phyloP scores from a whole-genome alignment of 495 filamentous ascomycete genomes.

The Amorphotheca resinae region DNA sequence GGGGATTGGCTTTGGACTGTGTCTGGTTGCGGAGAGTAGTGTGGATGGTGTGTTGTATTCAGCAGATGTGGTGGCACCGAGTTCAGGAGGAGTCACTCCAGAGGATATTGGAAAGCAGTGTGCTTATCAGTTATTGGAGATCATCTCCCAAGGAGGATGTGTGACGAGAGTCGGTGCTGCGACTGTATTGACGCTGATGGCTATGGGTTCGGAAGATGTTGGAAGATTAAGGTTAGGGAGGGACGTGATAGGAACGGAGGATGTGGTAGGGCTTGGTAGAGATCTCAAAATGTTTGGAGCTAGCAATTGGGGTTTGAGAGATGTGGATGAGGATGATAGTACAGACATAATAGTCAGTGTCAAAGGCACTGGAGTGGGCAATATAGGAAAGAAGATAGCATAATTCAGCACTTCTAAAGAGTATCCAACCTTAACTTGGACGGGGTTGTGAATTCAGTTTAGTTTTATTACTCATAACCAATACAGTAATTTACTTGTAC shows the following conservation, averaged over 20 bases:
- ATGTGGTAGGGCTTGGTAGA: slow-evolving; percentile 63
- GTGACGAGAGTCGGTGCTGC: slow-evolving; percentile 53
- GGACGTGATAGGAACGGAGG: slow-evolving; percentile 68
- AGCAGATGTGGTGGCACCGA: slow-evolving; percentile 73
- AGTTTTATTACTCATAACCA: no score
- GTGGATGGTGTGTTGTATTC: slow-evolving; percentile 68
- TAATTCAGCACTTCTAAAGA: slow-evolving; percentile 26
- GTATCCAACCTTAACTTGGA: no score
- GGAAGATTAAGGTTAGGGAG: slow-evolving; percentile 47
- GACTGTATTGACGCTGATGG: slow-evolving; percentile 79
- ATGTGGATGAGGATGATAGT: slow-evolving; percentile 49
- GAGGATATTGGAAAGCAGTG: slow-evolving; percentile 84
- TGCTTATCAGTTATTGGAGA: slow-evolving; percentile 80
- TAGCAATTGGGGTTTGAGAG: slow-evolving; percentile 77
- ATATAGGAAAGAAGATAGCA: slow-evolving; percentile 87
- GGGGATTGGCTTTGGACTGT: slow-evolving; percentile 82
- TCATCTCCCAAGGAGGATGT: slow-evolving; percentile 70
- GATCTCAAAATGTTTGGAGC: slow-evolving; percentile 78
- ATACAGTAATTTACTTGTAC: not conserved
- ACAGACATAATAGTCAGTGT: slow-evolving; percentile 77
- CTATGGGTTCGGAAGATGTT: slow-evolving; percentile 70
- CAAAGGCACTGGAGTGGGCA: slow-evolving; percentile 88
- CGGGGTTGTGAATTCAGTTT: no score
- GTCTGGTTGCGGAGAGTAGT: slow-evolving; percentile 81
- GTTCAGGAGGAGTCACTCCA: slow-evolving; percentile 65